Conservation (phyloP, 192 early-diverging fungal species). For the Cladochytrium replicatum region DNA sequence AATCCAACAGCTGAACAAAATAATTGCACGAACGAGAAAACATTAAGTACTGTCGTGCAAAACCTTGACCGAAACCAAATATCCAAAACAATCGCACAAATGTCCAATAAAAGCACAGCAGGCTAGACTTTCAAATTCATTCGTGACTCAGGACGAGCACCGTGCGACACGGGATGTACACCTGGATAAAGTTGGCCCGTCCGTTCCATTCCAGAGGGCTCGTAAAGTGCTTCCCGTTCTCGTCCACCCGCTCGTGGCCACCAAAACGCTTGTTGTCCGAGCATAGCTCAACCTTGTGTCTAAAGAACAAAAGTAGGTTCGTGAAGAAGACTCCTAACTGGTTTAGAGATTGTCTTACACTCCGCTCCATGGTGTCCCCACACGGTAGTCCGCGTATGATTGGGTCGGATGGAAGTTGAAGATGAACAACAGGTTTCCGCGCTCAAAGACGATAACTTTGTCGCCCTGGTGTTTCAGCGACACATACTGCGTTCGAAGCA, state of each 20-base stretch:
- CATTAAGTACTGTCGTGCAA: no score
- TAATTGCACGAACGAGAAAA: no score
- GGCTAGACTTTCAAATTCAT: no score
- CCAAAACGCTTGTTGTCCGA: conserved; percentile 67
- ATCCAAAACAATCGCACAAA: no score
- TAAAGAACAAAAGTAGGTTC: conserved; percentile 4
- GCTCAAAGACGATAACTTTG: conserved; percentile 90
- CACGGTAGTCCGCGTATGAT: conserved; percentile 78
- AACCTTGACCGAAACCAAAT: no score
- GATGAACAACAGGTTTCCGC: conserved; percentile 76
- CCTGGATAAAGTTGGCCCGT: conserved; percentile 66
- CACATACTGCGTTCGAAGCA: conserved; percentile 47
- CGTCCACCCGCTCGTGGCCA: conserved; percentile 71
- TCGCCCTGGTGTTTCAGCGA: conserved; percentile 83
- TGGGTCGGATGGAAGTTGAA: conserved; percentile 91
- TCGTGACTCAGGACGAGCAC: conserved; percentile 50
- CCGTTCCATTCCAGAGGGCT: conserved; percentile 63
- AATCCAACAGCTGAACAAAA: no score
- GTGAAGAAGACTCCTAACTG: neutral
- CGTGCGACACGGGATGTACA: conserved; percentile 69
- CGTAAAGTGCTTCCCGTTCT: conserved; percentile 52
- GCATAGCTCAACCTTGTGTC: conserved; percentile 61
- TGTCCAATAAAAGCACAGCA: no score
- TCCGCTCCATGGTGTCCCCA: conserved; percentile 64
- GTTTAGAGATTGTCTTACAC: conserved; percentile 23